Conservation (phyloP, 345 rosid species). For the Lumnitzera littorea region DNA sequence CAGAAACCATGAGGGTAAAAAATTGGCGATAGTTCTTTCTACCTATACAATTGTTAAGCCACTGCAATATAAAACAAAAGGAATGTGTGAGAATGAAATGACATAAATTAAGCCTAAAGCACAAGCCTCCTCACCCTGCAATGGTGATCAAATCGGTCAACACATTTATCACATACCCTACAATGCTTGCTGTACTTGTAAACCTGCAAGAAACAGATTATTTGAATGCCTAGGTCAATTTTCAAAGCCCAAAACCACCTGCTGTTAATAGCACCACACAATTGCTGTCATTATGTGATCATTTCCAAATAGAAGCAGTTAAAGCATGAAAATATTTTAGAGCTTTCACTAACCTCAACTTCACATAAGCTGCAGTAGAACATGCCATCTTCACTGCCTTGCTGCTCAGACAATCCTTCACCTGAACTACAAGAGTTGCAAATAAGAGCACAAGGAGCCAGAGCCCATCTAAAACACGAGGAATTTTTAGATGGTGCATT, state of each 20-base stretch:
- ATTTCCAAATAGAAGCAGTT: not conserved
- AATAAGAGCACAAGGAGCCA: conserved; percentile 62
- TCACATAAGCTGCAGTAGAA: conserved; percentile 96
- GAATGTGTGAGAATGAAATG: not conserved
- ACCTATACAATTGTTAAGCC: conserved; percentile 98
- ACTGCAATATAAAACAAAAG: conserved; percentile 37
- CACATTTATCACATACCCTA: conserved; percentile 96
- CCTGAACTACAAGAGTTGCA: conserved; percentile 47
- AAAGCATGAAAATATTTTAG: not conserved
- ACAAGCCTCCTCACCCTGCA: conserved; percentile 63
- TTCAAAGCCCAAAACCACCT: too few species aligned
- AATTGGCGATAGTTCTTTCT: conserved; percentile 78
- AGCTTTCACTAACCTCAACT: conserved; percentile 64
- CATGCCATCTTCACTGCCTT: conserved; percentile 91
- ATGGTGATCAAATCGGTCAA: conserved; percentile 88
- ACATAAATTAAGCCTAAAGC: not conserved
- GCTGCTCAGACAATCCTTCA: conserved; percentile 61
- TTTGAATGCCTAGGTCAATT: not conserved
- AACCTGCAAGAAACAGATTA: conserved; percentile 42
- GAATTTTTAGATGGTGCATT: conserved; percentile 24
- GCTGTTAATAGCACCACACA: too few species aligned
- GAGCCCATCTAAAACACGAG: conserved; percentile 24
- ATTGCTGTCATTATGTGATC: too few species aligned
- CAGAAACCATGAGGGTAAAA: conserved; percentile 84
- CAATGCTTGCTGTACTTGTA: conserved; percentile 98